Evolutionary conservation across 495 filamentous ascomycete genomes (phyloP), one percentile per base, ranked within the genome.

Genomic region (Aspergillus mulundensis): DNA sequence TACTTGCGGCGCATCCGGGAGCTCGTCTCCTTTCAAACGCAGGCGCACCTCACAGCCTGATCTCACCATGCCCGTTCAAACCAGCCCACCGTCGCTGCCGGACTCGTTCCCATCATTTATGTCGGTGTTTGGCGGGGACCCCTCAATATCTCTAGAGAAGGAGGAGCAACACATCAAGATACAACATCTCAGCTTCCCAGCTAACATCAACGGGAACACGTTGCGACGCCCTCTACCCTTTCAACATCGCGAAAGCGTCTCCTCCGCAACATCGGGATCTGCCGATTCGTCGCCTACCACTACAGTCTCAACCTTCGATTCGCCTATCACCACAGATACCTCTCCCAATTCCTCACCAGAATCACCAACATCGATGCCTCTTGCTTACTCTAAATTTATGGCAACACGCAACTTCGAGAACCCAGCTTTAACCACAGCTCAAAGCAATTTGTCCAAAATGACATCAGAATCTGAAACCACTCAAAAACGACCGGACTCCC

Each of bases 261-360:
- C 90, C 23, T 95, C 89, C 4, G 84, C 87, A 55, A 81, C 83
- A 41, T 89, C 89, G 8, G 91, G 87, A 44, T 98, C 94, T 3
- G 88, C 86, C 23, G 91, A 97, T 63, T 95, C 92, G 7, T 97
- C 94, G 18, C 94, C 94, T 0, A 97, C 94, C 16, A 97, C 91
- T 2, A 96, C 93, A 1, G 81, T 92, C n/a, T 96, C 91, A 14
- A 96, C 91, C 12, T 87, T 92, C 41, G 94, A 93, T 66, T 92
- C 91, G 8, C 87, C 87, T 15, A 88, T 88, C 16, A 79, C 90
- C 23, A 90, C 91, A n/a, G 92, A 96, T 56, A 85, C 89, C 8
- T 96, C 94, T 5, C 91, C 93, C 7, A 89, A 87, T 79, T 94
- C 94, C 2, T 96, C 93, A 2, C 90, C 92, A 15, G 90, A 96